Conservation (phyloP, 306 rosid species). For the Glycine tomentella region DNA sequence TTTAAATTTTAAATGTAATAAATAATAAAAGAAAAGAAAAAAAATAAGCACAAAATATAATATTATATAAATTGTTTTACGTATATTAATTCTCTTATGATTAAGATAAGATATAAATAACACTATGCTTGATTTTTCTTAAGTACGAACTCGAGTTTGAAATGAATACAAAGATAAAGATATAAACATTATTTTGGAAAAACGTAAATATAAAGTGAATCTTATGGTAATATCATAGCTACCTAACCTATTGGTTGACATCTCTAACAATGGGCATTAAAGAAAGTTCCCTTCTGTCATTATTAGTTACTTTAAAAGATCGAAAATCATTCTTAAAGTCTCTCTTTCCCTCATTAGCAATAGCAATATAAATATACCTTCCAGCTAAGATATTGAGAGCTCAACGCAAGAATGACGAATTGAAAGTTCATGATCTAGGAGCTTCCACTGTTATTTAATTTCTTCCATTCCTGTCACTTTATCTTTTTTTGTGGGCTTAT, state of each 20-base stretch:
- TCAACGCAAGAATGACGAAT: slow-evolving; percentile 4
- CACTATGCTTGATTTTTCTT: no score
- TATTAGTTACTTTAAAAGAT: slow-evolving; percentile 5
- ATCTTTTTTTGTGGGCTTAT: slow-evolving; percentile 9
- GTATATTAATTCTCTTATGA: no score
- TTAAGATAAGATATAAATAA: no score
- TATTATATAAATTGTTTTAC: no score
- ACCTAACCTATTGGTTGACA: background rate
- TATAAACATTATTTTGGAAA: background rate
- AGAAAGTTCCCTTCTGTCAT: background rate
- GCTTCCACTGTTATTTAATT: slow-evolving; percentile 1
- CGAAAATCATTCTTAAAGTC: background rate
- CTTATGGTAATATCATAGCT: background rate
- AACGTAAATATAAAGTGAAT: background rate
- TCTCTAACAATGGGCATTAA: background rate
- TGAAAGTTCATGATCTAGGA: background rate
- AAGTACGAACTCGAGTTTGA: no score
- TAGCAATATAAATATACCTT: background rate
- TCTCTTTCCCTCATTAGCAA: background rate
- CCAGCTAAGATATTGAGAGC: slow-evolving; percentile 25
- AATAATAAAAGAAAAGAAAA: no score
- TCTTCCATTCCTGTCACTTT: background rate
- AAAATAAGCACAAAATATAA: no score
- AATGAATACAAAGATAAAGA: background rate
- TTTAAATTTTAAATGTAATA: no score